These are phyloP conservation scores for Ustilago esculenta DNA, from an alignment of 1,284 basidiomycete genomes.

Conservation along the genomic window DNA sequence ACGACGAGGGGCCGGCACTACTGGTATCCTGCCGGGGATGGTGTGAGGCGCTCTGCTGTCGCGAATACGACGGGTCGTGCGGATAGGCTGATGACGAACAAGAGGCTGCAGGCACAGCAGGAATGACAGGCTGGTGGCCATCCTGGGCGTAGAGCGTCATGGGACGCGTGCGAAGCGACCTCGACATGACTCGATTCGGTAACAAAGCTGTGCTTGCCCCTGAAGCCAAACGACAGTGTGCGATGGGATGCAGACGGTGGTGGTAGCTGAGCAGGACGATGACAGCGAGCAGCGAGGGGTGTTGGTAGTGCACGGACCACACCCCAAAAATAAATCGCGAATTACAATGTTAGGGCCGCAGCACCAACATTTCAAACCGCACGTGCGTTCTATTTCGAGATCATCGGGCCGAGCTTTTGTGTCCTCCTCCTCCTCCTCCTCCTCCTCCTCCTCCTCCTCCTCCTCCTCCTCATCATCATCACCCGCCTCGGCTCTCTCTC, in stretches of 20 bases:
- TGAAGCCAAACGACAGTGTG: neutral
- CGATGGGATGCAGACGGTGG: neutral
- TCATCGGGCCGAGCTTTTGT: too few species aligned
- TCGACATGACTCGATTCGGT: constrained; percentile 47
- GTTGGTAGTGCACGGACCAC: too few species aligned
- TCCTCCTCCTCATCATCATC: neutral
- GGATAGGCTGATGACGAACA: constrained; percentile 14
- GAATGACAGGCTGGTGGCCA: constrained; percentile 24
- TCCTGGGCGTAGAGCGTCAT: constrained; percentile 63
- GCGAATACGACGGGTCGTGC: constrained; percentile 4
- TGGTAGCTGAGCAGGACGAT: neutral
- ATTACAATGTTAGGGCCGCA: too few species aligned
- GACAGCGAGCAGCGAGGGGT: neutral
- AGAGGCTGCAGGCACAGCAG: constrained; percentile 8
- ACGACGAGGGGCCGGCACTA: neutral
- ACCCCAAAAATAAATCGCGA: too few species aligned
- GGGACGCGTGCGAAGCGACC: constrained; percentile 63
- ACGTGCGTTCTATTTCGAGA: too few species aligned
- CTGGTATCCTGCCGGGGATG: constrained; percentile 6
- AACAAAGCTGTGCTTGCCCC: neutral
- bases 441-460: neutral
- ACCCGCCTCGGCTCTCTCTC: neutral
- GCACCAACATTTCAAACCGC: too few species aligned
- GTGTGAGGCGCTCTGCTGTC: constrained; percentile 2
- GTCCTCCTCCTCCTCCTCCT: neutral